Percentiles rank a stretch among this genome's conserved stretches.
Evolutionary conservation across 2,329 filamentous ascomycete genomes (phyloP).

Genomic region (Xylariaceae sp.): DNA sequence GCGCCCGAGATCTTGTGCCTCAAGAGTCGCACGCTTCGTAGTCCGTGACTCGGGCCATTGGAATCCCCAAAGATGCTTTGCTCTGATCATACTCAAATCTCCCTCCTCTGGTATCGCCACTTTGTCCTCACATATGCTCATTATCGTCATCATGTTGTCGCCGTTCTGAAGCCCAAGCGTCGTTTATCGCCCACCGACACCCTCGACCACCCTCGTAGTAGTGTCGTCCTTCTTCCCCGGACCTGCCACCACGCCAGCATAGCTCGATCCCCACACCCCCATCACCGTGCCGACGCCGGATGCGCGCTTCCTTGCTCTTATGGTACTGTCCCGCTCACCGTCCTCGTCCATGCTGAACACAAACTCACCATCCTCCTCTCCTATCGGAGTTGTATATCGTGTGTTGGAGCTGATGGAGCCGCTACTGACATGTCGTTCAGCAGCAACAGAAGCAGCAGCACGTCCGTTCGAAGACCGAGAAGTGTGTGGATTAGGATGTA

Average conservation of each 20-base stretch:
- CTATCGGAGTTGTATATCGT: constrained; percentile 65
- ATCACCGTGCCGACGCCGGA: constrained; percentile 44
- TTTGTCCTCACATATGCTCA: constrained; percentile 3
- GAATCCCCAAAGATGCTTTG: constrained; percentile 6
- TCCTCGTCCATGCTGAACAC: constrained; percentile 69
- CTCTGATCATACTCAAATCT: background rate
- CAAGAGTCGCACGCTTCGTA: background rate
- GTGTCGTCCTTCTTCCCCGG: constrained; percentile 36
- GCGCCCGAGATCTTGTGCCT: background rate
- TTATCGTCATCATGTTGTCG: constrained; percentile 5
- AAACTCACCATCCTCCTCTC: constrained; percentile 66
- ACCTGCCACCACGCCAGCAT: constrained; percentile 35
- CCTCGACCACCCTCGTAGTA: constrained; percentile 32
- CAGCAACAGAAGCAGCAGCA: constrained; percentile 40
- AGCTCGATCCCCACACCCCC: constrained; percentile 38
- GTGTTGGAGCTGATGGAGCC: constrained; percentile 61
- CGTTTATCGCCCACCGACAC: constrained; percentile 35
- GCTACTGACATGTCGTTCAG: constrained; percentile 63
- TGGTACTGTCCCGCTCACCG: constrained; percentile 52
- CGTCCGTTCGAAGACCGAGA: constrained; percentile 47
- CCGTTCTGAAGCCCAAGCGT: background rate
- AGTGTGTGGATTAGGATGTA: constrained; percentile 52
- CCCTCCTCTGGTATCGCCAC: constrained; percentile 6
- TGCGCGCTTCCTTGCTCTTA: constrained; percentile 51
- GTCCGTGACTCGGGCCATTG: constrained; percentile 14